Evolutionary conservation across 2,329 filamentous ascomycete genomes (phyloP), one percentile per base, ranked within the genome.

Genomic region (Diplodia scrobiculata): DNA sequence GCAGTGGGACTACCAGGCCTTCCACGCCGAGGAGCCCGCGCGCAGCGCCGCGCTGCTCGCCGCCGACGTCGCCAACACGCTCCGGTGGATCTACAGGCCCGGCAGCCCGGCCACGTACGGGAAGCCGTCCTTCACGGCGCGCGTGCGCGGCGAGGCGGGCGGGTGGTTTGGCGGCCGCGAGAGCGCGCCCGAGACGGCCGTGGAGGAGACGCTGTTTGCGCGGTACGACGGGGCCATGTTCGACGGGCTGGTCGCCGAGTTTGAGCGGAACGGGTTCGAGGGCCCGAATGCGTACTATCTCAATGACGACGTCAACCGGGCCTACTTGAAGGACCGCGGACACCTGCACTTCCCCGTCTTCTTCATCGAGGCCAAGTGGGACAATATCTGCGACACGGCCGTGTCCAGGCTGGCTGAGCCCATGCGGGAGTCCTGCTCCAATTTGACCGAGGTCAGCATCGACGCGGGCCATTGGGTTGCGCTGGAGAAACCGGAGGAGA

Each of bases 381-480:
- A 83, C 65, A 60, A 68, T 2, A 72, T 79, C 13, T 80, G 79
- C 58, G 74, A 76, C 5, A 77, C 76, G 1, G 70, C 72, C 36
- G 72, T 70, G 2, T 72, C 73, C 3, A 69, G 75, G 66, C 67
- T 68, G 7, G 77, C 75, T 54, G 73, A 72, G 50, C 55, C 55
- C 27, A 60, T 60, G 55, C 19, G 55, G 41, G 55, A 60, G 55
- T 27, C 13, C 14, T 60, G 55, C 38, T 47, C 14, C 4, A 74
- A 81, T 7, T 68, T 84, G 51, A 80, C 78, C 0, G 77, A 79
- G 19, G 74, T 81, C 78, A 17, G 80, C 79, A 66, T 82, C 77
- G 71, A 84, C 32, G 29, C 69, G 3, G 69, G 32, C 11, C 73
- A 75, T 69, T 75, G 72, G 72, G 69, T 72, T 6, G 68, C 69